Percentiles rank a stretch among this genome's conserved stretches.
Conservation (phyloP, 1,284 basidiomycete species). For the Austroboletus niveus region DNA sequence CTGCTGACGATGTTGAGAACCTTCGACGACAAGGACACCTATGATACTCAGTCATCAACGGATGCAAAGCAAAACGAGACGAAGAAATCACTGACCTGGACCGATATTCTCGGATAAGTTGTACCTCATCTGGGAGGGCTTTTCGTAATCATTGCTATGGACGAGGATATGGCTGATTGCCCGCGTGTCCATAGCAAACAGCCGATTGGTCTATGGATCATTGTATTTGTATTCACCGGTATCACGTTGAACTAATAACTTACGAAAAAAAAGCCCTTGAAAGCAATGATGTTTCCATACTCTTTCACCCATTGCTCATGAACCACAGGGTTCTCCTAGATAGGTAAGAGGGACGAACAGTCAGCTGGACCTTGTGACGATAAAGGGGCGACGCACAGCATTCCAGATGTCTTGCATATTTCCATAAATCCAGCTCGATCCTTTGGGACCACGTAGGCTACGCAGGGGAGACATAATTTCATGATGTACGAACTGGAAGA, state of each 20-base stretch:
- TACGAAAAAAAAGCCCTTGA: conserved; percentile 47
- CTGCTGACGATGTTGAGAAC: conserved; percentile 29
- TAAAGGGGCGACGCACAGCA: conserved; percentile 30
- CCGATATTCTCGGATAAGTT: conserved; percentile 10
- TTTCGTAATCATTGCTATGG: conserved; percentile 37
- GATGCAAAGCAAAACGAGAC: not conserved
- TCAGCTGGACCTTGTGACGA: not conserved
- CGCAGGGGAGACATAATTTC: conserved; percentile 43
- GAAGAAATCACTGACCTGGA: conserved; percentile 18
- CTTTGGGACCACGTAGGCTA: conserved; percentile 50
- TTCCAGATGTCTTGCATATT: conserved; percentile 46
- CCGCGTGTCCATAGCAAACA: conserved; percentile 35
- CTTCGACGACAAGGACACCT: conserved; percentile 24
- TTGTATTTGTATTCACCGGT: not conserved
- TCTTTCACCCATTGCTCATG: conserved; percentile 53
- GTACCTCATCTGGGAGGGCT: conserved; percentile 27
- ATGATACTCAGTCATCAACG: not conserved
- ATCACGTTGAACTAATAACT: conserved; percentile 11
- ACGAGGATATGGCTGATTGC: conserved; percentile 40
- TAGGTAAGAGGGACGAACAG: conserved; percentile 33
- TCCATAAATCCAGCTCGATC: conserved; percentile 50
- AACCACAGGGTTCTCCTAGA: conserved; percentile 35
- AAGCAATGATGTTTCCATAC: conserved; percentile 53
- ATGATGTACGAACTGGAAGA: conserved; percentile 15
- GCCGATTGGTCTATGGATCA: conserved; percentile 7